Evolutionary conservation across 139 green algal species (phyloP), one percentile per base, ranked within the genome.

Genomic region (Nannochloris sp.): DNA sequence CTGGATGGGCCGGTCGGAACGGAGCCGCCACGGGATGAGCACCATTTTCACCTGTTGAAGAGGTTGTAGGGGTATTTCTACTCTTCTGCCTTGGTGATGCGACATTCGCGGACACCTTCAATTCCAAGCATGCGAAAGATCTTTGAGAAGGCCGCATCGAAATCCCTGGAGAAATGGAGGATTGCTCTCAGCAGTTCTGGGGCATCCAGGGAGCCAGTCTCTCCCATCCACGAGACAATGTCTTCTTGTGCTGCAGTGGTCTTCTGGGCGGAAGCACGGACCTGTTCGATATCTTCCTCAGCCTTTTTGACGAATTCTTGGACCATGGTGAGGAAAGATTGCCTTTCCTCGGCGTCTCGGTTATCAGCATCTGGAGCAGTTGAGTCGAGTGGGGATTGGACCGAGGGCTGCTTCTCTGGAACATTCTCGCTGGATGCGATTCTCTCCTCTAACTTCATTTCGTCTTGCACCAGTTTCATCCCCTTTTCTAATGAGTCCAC

Each of bases 401-500:
- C 37, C 3, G 55, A 13, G 17, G 29, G 3, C 53, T 57, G 46
- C 12, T 11, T 53, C 10, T 53, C 12, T 53, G n/a, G 16, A 23
- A 25, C 46, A 53, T 26, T 53, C 10, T 23, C 20, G 58, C 45
- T n/a, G 46, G 3, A 36, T 10, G 63, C 45, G 55, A 20, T 64
- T 17, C 10, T 6, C 59, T 65, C 33, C 33, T 40, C 33, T 8
- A 40, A 40, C 0, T 59, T 65, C 8, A 66, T 40, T 62, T 76
- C 69, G 17, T 62, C 43, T 61, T 60, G 26, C 36, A 64, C 13
- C n/a, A 56, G 44, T 13, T 12, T 17, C 45, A 79, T 53, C 29
- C 73, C 73, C 1, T 23, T 44, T 12, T 78, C 63, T 44, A 79
- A 23, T 11, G 53, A 37, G n/a, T 48, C 62, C 40, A 79, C 17